Evolutionary conservation across 306 rosid genomes (phyloP).

Genomic region (Vachellia pachyceras): DNA sequence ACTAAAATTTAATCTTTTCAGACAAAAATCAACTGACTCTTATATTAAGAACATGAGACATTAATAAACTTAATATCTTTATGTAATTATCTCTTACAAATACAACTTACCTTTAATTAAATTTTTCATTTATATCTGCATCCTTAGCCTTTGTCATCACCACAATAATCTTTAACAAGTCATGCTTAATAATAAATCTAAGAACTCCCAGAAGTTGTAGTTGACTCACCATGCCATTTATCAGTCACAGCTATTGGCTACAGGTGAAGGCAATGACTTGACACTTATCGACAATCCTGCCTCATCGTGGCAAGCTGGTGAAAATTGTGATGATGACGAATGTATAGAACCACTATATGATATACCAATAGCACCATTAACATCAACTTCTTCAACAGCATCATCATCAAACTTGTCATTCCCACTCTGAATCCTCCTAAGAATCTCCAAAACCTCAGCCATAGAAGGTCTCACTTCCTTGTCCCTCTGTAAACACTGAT

Average conservation of each 20-base stretch:
- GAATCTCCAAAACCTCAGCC: slow-evolving; percentile 55
- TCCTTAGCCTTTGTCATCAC: neutral
- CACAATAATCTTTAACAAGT: neutral
- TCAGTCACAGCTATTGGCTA: neutral
- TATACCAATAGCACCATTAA: slow-evolving; percentile 9
- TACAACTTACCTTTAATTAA: neutral
- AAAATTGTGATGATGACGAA: slow-evolving; percentile 29
- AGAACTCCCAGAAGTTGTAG: neutral
- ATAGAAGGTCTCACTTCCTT: slow-evolving; percentile 74
- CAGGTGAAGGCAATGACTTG: slow-evolving; percentile 15
- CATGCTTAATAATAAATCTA: neutral
- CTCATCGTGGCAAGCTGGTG: slow-evolving; percentile 45
- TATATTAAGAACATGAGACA: too few relatives aligned
- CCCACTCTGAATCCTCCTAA: slow-evolving; percentile 47
- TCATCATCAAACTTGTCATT: slow-evolving; percentile 25
- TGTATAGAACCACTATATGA: neutral
- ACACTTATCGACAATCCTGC: slow-evolving; percentile 38
- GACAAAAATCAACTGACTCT: too few relatives aligned
- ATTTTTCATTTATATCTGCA: neutral
- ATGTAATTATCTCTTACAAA: neutral
- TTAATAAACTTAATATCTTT: neutral
- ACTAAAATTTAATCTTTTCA: too few relatives aligned
- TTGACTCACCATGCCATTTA: neutral
- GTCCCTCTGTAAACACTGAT: slow-evolving; percentile 66
- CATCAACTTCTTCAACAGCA: slow-evolving; percentile 17